A percentile compares a stretch with the other conserved stretches of the same genome.
These are phyloP conservation scores for Aureobasidium sp. DNA, from an alignment of 2,329 filamentous ascomycete species.

Conservation along the genomic window DNA sequence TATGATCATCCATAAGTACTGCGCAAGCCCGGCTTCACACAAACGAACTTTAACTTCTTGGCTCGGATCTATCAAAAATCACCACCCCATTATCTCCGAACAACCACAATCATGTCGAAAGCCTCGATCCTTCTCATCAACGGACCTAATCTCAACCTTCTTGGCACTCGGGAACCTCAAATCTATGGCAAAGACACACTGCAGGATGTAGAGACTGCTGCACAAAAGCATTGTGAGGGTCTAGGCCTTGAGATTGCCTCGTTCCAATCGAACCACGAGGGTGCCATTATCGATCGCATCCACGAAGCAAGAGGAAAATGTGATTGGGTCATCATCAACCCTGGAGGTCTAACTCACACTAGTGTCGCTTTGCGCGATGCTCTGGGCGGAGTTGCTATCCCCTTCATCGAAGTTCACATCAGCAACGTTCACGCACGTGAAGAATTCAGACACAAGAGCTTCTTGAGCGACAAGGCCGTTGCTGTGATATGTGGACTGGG, in stretches of 20 bases:
- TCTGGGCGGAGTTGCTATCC: constrained; percentile 71
- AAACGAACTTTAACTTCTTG: no score
- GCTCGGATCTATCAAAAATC: no score
- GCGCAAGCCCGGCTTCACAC: no score
- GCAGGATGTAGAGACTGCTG: constrained; percentile 60
- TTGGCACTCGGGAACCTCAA: constrained; percentile 77
- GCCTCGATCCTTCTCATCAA: constrained; percentile 75
- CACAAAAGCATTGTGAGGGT: constrained; percentile 49
- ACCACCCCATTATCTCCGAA: no score
- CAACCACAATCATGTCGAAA: not conserved
- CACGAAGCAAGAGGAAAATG: constrained; percentile 60
- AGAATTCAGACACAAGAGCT: constrained; percentile 73
- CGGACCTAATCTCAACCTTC: constrained; percentile 85
- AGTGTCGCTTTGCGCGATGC: constrained; percentile 82
- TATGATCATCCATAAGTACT: no score
- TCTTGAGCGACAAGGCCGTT: constrained; percentile 78
- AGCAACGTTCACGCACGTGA: constrained; percentile 80
- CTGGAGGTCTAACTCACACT: constrained; percentile 79
- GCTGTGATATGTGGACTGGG: constrained; percentile 76
- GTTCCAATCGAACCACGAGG: constrained; percentile 85
- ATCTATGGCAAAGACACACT: constrained; percentile 78
- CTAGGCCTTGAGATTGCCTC: constrained; percentile 46
- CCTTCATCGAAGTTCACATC: constrained; percentile 83
- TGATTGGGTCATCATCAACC: constrained; percentile 79
- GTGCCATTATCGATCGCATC: constrained; percentile 77